A percentile compares a stretch with the other conserved stretches of the same genome.
Conservation (phyloP, 2,329 filamentous ascomycete species). For the Talaromyces sp. region DNA sequence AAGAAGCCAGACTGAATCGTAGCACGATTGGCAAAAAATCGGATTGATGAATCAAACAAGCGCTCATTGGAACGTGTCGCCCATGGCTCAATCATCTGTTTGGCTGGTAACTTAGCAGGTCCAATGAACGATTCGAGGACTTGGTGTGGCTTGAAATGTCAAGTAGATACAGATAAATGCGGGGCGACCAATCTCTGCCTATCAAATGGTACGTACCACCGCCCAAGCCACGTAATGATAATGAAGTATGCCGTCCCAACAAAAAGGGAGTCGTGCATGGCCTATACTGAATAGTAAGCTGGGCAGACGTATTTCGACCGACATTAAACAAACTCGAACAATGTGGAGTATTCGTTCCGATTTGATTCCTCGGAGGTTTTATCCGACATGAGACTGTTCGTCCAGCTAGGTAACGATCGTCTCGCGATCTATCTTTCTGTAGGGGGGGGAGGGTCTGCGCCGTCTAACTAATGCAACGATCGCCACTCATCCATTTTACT, state of each 20-base stretch:
- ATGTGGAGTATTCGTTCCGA: background rate
- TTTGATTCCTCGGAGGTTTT: constrained; percentile 4
- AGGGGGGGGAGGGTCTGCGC: background rate
- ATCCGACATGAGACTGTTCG: background rate
- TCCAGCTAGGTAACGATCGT: background rate
- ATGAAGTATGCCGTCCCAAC: background rate
- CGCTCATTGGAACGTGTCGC: background rate
- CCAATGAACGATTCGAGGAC: background rate
- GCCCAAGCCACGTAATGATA: background rate
- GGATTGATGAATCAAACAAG: background rate
- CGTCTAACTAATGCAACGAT: constrained; percentile 1
- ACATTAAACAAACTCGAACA: background rate
- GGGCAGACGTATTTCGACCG: background rate
- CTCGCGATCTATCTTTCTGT: background rate
- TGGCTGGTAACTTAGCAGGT: background rate
- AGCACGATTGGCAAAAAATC: background rate
- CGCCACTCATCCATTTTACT: background rate
- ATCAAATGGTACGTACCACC: background rate
- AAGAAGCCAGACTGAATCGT: background rate
- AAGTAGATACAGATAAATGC: background rate
- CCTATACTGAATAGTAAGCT: background rate
- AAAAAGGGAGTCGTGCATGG: background rate
- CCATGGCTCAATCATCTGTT: background rate
- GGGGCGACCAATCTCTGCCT: background rate
- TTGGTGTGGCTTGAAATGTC: background rate